Evolutionary conservation across 2,329 filamentous ascomycete genomes (phyloP), one percentile per base, ranked within the genome.

Genomic region (Cyphellophora attinorum): DNA sequence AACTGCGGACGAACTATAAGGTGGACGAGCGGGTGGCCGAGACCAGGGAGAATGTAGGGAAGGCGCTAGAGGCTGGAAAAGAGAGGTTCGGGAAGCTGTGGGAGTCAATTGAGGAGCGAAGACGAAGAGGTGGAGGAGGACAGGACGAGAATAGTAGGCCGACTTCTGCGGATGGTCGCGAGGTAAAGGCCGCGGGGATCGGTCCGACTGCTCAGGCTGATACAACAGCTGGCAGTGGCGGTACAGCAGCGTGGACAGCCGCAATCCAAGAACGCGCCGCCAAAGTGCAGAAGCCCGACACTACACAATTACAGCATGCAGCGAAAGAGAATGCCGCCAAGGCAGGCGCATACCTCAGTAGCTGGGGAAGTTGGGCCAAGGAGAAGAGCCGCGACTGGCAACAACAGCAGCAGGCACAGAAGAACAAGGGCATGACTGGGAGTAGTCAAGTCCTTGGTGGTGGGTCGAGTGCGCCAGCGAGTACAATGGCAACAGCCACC

Each of bases 41-140:
- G 40, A 83, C 86, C 6, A 75, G 79, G 35, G 91, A 96, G 56
- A 82, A 80, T 0, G 68, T 96, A 2, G 85, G 85, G n/a, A 79
- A 88, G 40, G 88, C 93, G 50, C 58, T 95, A 12, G 82, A 84
- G 3, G 85, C 81, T 1, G 88, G 91, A 0, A 79, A 82, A 36
- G 85, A 91, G 51, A 93, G 89, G 61, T 84, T 93, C 1, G 86
- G 81, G 13, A 86, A 77, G 51, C 68, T 96, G 17, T 96, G 93
- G 68, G 75, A 85, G 0, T 89, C 96, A 49, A 83, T 96, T 60
- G 89, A 96, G 57, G 64, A 75, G 3, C 73, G 85, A 60, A 71
- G 84, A 11, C 75, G 11, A 82, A 88, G 55, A 67, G 75, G 37
- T 77, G 75, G 11, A 82, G 88, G 55, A 67, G 75, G 37, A 77